Evolutionary conservation across 176 grass and related monocot genomes (phyloP).

Genomic region (Carex littledalei): DNA sequence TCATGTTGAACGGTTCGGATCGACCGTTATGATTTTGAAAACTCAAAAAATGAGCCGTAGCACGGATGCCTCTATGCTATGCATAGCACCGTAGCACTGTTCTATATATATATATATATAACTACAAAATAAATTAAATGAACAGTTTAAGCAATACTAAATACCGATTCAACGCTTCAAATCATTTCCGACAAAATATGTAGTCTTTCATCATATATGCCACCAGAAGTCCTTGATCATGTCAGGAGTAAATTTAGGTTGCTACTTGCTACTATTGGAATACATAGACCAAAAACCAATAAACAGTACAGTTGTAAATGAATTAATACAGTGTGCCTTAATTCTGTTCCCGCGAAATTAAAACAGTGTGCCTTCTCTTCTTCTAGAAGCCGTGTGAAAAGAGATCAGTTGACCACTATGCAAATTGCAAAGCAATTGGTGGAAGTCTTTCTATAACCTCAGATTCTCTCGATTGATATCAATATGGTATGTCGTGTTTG

Average conservation of each 20-base stretch:
- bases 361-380: not conserved
- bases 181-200: not conserved
- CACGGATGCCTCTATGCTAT: too few species aligned
- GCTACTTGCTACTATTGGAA: not conserved
- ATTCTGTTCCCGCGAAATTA: not conserved
- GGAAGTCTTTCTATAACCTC: not conserved
- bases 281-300: not conserved
- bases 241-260: not conserved
- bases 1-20: too few species aligned
- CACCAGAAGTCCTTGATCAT: not conserved
- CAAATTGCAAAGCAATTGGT: constrained; percentile 8
- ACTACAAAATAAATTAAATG: too few species aligned
- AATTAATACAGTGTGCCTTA: not conserved
- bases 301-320: too few species aligned
- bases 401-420: not conserved
- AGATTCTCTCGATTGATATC: not conserved
- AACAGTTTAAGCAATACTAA: too few species aligned
- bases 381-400: not conserved
- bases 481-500: not conserved
- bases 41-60: too few species aligned
- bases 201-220: not conserved
- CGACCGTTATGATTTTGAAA: too few species aligned
- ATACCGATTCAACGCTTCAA: not conserved
- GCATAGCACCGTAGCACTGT: too few species aligned
- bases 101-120: too few species aligned